These are phyloP conservation scores for Neltuma alba DNA, from an alignment of 306 rosid species.

Conservation along the genomic window DNA sequence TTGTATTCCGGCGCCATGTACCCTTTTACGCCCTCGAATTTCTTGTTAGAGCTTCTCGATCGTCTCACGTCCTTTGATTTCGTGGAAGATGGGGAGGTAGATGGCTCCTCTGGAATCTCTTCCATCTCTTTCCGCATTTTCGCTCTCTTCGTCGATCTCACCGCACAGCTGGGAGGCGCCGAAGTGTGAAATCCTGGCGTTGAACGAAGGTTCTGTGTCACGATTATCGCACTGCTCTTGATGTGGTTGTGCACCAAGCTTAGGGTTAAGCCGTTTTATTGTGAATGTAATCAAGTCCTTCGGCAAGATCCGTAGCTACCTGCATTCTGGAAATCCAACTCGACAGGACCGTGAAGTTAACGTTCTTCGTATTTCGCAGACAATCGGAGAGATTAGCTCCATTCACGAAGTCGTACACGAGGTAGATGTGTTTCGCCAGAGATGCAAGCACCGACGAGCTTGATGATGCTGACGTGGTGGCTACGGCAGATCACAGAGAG, in stretches of 20 bases:
- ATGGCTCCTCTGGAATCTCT: conserved; percentile 32
- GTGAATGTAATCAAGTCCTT: conserved; percentile 84
- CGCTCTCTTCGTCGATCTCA: conserved; percentile 48
- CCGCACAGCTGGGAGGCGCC: conserved; percentile 86
- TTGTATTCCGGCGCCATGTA: conserved; percentile 94
- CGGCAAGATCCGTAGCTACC: conserved; percentile 85
- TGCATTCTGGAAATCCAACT: conserved; percentile 92
- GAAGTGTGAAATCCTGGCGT: conserved; percentile 82
- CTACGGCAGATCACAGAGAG: conserved; percentile 78
- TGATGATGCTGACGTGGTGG: conserved; percentile 74
- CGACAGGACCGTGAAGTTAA: conserved; percentile 62
- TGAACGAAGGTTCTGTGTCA: conserved; percentile 67
- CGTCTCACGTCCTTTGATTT: conserved; percentile 24
- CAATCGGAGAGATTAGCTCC: conserved; percentile 76
- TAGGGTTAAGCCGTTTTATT: conserved; percentile 64
- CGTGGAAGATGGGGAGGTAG: background rate
- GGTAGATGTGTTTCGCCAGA: conserved; percentile 74
- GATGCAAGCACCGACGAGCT: conserved; percentile 80
- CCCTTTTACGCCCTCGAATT: conserved; percentile 71
- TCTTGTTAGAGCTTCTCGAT: conserved; percentile 20
- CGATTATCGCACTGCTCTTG: conserved; percentile 67
- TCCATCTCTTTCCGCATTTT: conserved; percentile 7
- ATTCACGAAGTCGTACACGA: conserved; percentile 69
- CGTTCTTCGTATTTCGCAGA: conserved; percentile 55
- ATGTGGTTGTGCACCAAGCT: conserved; percentile 72